Evolutionary conservation across 2,329 filamentous ascomycete genomes (phyloP), one percentile per base, ranked within the genome.

Genomic region (Rhynchosporium agropyri): DNA sequence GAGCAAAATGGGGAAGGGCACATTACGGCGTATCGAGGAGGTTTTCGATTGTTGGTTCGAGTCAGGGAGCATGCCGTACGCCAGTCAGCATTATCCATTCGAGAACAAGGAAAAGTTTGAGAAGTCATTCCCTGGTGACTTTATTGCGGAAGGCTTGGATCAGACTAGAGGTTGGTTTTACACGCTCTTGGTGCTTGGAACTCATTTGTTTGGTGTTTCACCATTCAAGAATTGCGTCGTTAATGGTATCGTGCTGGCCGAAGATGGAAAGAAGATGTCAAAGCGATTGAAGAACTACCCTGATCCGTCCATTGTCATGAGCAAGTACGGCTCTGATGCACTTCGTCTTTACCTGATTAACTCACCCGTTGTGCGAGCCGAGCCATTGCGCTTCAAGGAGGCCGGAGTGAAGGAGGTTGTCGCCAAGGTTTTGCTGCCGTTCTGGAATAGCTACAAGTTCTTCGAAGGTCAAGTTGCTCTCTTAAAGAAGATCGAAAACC

Each of bases 1-100:
- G 0, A 96, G 91, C 74, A 90, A 91, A 77, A 84, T 89, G 77
- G 93, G 93, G 69, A 96, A 94, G 74, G 93, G 92, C 26, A 81
- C 83, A n/a, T 79, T 97, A 66, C 88, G 84, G 71, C 88, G 93
- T 69, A 84, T 95, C 9, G 88, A 92, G 58, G 92, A 97, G 75
- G 91, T 97, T 4, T 97, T 97, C 71, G 93, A 97, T 78, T 97
- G 93, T 75, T 97, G 93, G 92, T 96, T 97, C 67, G 93, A 97
- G 77, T 97, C 92, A 49, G 93, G 93, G 65, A 93, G 90, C 74
- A 97, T 97, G 93, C 93, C 93, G 2, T 97, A 96, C 74, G 90
- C 91, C 48, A 92, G 89, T 68, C 86, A 90, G 66, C 93, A 97
- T 76, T 97, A 96, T 74, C 93, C 93, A 6, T 97, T 97, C 73